These are phyloP conservation scores for Brassica juncea DNA, from an alignment of 345 rosid genomes.

Conservation along the genomic window DNA sequence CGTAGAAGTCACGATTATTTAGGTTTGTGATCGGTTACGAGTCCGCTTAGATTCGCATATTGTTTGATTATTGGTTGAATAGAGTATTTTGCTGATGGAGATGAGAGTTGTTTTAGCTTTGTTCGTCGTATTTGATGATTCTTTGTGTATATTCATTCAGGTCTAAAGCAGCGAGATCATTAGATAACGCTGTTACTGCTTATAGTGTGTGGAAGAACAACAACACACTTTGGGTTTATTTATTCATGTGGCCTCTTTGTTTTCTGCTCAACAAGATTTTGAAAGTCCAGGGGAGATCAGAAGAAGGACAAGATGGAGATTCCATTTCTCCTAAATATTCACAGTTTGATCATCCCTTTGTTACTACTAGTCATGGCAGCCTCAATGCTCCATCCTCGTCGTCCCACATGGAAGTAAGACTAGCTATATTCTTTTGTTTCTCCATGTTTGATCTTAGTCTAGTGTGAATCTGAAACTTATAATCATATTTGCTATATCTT, in stretches of 20 bases:
- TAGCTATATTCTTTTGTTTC: neutral
- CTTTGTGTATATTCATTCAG: constrained; percentile 15
- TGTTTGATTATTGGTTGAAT: neutral
- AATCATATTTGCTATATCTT: neutral
- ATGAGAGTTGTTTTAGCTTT: neutral
- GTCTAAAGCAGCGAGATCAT: neutral
- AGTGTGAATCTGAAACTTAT: constrained; percentile 4
- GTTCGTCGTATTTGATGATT: neutral
- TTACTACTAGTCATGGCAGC: constrained; percentile 27
- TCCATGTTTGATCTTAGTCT: neutral
- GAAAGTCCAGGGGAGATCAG: constrained; percentile 41
- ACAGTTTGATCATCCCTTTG: constrained; percentile 36
- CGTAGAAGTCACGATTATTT: constrained; percentile 1
- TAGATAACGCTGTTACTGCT: constrained; percentile 6
- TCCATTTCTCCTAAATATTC: constrained; percentile 26
- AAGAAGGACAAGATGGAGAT: constrained; percentile 23
- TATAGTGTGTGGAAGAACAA: neutral
- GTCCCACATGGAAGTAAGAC: constrained; percentile 52
- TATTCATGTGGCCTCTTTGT: constrained; percentile 68
- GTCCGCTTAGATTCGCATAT: constrained; percentile 15
- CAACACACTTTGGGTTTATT: constrained; percentile 17
- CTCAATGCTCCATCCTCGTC: constrained; percentile 44
- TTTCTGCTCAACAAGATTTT: constrained; percentile 62
- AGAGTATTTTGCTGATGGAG: constrained; percentile 1
- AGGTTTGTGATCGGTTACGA: neutral